Base-by-base conservation (phyloP, 371 early-diverging fungal species). In the Mucor sp. region DNA sequence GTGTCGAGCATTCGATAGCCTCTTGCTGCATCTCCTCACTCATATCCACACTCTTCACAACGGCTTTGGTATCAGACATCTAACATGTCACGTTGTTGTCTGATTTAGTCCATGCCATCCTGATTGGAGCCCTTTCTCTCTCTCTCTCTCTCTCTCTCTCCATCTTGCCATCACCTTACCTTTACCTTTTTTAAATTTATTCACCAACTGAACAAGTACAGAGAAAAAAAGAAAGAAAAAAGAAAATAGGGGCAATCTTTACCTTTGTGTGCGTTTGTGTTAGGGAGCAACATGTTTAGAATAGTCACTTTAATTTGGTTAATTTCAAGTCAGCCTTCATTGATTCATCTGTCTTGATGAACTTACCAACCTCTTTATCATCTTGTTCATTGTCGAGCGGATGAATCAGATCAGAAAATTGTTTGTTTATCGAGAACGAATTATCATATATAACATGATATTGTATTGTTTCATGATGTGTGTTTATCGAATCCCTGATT, bases 21-120 rank as follows among this genome's bases (percentile, higher is more conserved):
- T 95, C 97, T 75, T 91, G 92, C 81, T 97, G 97, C 95, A 97
- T 94, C 75, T 95, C 96, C 74, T 98, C 97, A 72, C 88, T 78
- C 99, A 99, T 99, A 85, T 99, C 99, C 41, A 93, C 98, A 74
- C 95, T 97, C 89, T 98, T 98, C 85, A 98, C 91, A 69, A 91
- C 89, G 60, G 93, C 90, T 74, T 95, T 96, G 63, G 87, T 78
- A 66, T 95, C 94, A 65, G 90, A 74, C 81, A 82, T 77, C 67
- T 66, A 50, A 1, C 47, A 19, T 50, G 21, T 50, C 50, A 50
- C 50, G 50, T 50, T 44, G 41, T 43, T 35, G 25, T 39, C 15
- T 39, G 9, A 0, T 58, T 32, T 58, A 50, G 50, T 50, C 25
- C 4, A 23, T 50, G 23, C n/a, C 19, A 44, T 44, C 12, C 50